Conservation (phyloP, 2,329 filamentous ascomycete genomes). For the Diaporthe vexans region DNA sequence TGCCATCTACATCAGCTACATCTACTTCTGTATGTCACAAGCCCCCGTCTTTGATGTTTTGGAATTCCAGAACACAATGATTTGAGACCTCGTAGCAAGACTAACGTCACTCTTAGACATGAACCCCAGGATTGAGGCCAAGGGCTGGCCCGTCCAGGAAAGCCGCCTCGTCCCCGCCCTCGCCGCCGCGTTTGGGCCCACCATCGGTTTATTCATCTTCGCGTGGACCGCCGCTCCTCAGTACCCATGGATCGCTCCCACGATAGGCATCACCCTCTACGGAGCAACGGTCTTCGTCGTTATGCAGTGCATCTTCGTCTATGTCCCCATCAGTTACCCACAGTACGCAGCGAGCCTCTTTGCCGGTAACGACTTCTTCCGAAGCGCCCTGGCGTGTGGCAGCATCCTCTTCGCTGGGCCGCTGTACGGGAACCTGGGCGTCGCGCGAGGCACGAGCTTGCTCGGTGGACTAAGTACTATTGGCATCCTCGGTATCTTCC, state of each 20-base stretch:
- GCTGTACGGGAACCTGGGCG: slow-evolving; percentile 70
- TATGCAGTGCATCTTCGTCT: slow-evolving; percentile 73
- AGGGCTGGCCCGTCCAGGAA: slow-evolving; percentile 67
- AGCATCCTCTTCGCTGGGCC: slow-evolving; percentile 72
- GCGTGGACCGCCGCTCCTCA: slow-evolving; percentile 67
- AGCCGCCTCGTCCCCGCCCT: slow-evolving; percentile 69
- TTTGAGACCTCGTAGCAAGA: too few relatives aligned
- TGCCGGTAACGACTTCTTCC: slow-evolving; percentile 72
- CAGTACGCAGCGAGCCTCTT: slow-evolving; percentile 71
- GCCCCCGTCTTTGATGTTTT: too few relatives aligned
- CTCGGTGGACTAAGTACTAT: slow-evolving; percentile 68
- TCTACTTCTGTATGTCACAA: slow-evolving; percentile 55
- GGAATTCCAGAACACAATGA: too few relatives aligned
- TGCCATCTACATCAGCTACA: slow-evolving; percentile 63
- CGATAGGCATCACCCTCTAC: slow-evolving; percentile 70
- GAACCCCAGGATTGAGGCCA: slow-evolving; percentile 62
- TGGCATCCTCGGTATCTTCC: slow-evolving; percentile 71
- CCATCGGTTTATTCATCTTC: slow-evolving; percentile 73
- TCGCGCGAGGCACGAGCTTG: slow-evolving; percentile 69
- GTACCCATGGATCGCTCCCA: slow-evolving; percentile 69
- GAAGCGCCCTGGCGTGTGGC: slow-evolving; percentile 70
- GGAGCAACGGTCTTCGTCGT: slow-evolving; percentile 66
- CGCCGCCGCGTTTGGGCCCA: slow-evolving; percentile 64
- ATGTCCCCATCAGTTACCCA: slow-evolving; percentile 69
- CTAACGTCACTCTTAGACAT: slow-evolving; percentile 48